Evolutionary conservation across 345 rosid genomes (phyloP).

Genomic region (Odontarrhena argentea): DNA sequence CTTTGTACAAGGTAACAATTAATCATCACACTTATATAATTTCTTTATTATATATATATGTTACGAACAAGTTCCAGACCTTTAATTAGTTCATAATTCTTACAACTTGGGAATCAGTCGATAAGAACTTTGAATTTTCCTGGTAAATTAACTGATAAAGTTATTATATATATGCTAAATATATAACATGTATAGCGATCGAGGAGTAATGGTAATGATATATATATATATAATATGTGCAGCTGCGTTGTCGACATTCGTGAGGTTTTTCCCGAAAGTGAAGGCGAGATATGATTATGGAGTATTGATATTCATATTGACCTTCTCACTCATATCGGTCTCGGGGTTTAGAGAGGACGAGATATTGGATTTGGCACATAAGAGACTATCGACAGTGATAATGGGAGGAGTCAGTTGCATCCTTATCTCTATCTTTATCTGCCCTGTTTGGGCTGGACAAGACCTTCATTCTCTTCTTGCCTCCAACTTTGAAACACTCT

Average conservation of each 20-base stretch:
- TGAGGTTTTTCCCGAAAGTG: slow-evolving; percentile 57
- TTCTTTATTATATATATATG: too few relatives aligned
- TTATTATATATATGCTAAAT: too few relatives aligned
- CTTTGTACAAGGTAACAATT: slow-evolving; percentile 43
- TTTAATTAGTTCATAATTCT: too few relatives aligned
- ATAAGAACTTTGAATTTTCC: too few relatives aligned
- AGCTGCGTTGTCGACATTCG: slow-evolving; percentile 60
- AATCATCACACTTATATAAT: too few relatives aligned
- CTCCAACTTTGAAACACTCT: slow-evolving; percentile 59
- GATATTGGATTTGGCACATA: slow-evolving; percentile 58
- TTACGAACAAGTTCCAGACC: too few relatives aligned
- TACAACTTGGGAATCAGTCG: too few relatives aligned
- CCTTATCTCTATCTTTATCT: slow-evolving; percentile 55
- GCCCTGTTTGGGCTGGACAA: slow-evolving; percentile 88
- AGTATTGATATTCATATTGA: slow-evolving; percentile 72
- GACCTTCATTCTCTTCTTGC: slow-evolving; percentile 69
- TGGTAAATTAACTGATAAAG: too few relatives aligned
- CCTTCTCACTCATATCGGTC: slow-evolving; percentile 72
- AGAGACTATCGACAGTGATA: slow-evolving; percentile 64
- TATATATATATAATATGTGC: slow-evolving; percentile 43
- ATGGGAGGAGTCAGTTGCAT: slow-evolving; percentile 73
- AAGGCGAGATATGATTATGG: slow-evolving; percentile 74
- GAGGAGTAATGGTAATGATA: not conserved
- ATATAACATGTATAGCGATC: not conserved
- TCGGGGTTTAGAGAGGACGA: slow-evolving; percentile 62